Base-by-base conservation (phyloP, 768 basidiomycete species). In the Russula sp. region DNA sequence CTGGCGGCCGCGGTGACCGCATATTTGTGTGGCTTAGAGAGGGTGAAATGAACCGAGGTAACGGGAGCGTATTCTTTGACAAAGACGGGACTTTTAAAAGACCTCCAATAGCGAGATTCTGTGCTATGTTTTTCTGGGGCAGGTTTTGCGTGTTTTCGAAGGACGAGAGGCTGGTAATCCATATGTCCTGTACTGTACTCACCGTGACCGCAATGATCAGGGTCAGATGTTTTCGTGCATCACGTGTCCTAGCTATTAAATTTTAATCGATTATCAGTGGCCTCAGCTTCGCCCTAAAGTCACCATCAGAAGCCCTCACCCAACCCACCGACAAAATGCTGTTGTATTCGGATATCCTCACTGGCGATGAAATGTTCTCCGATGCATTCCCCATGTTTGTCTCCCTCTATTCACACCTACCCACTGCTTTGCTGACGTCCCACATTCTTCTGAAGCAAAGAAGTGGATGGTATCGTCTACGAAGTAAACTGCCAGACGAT, bases 61-160 rank as follows among this genome's bases (percentile, higher is more conserved):
- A 99, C 87, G 16, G 95, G 94, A 0, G 94, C 93, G 72, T 96
- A 96, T 78, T 98, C 93, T 76, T 97, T 98, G 73, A 98, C 83
- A 74, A 98, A 99, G 1, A 98, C 89, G 3, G 92, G 92, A 63
- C 89, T 81, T 68, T 86, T 91, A 76, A 89, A 94, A 70, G 88
- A 86, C 51, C 91, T 82, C 92, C 92, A 94, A 73, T 90, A 85
- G 67, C 88, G 79, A 3, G 89, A 89, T 74, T 94, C 92, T 52
- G 86, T 72, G 57, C 78, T 83, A 68, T 86, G 88, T 68, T 82
- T 87, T 8, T 82, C 75, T 35, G 77, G 71, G 8, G 83, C 79
- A 31, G 82, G 80, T 62, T 85, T 82, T 16, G 85, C 72, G 71
- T 84, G 85, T 67, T 77, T 75, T 60, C 78, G 77, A 59, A 91